Evolutionary conservation across 352 stramenopile species (phyloP), one percentile per base, ranked within the genome.

Genomic region (Phytophthora brassicae): DNA sequence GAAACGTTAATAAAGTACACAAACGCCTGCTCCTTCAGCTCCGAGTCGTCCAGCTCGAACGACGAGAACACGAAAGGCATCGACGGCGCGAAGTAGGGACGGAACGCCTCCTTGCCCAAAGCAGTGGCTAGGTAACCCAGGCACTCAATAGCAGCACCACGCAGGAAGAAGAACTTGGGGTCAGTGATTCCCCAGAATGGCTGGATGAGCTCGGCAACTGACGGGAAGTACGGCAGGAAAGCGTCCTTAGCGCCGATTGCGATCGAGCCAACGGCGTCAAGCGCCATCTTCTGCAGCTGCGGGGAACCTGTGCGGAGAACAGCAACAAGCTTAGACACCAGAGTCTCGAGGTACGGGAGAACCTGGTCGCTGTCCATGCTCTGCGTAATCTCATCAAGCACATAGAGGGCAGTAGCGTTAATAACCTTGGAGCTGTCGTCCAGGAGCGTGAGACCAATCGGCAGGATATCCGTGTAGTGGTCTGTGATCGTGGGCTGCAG

Each of bases 381-480:
- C 84, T 99, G 96, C 55, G 96, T 99, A 73, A 99, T 99, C 78
- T 98, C 98, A 77, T 99, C 97, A 41, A 99, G 83, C 12, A 99
- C 96, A 68, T 99, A 99, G 60, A 98, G 95, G 36, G 92, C 96
- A 11, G 96, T 98, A 7, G 94, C 95, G 77, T 99, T 96, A 60
- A 98, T 97, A 20, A 91, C 89, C 60, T 97, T 89, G 29, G 79
- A 93, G 36, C 70, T 74, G 74, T 99, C 97, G 58, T 99, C 95
- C 11, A 99, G 74, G 6, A 99, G 74, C 17, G 80, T 68, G 53
- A 99, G 98, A 39, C 97, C 95, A 64, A 98, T 96, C 0, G 96
- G 97, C 23, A 99, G 68, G 68, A 99, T 98, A 57, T 98, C 84
- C 2, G 85, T 82, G 64, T 97, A 96, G 77, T 98, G 96, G 36